Base-by-base conservation (phyloP, 805 yeast species). In the Spathaspora arborariae region DNA sequence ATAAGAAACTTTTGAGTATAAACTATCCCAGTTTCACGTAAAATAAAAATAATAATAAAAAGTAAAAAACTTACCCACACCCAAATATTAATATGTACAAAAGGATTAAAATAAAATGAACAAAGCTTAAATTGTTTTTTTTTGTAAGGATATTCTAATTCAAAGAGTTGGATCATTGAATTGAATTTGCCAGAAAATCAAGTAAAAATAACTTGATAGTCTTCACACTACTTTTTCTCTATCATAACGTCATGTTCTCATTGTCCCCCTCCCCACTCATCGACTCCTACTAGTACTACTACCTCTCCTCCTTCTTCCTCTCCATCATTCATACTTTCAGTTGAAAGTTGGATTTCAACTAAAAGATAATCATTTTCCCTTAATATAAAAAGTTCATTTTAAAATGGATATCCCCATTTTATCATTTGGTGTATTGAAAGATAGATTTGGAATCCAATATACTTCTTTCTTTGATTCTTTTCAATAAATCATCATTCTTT, bases 401-500 rank as follows among this genome's bases (percentile, higher is more conserved):
- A 3, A 3, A n/a, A 7, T 22, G 26, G 26, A 22, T 22, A 22
- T 22, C 26, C n/a, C 44, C 38, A 3, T 20, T 11, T 19, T 30
- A 18, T 53, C 55, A 67, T 47, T 55, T 61, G 51, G 72, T 67
- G 47, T 55, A 67, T 46, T 59, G 59, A 53, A 67, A 66, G 30
- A 53, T 61, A 8, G 63, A 56, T 42, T 64, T 63, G 22, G 63
- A 51, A 53, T 63, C 60, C 50, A 58, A 50, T 54, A 69, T 55
- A 15, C 82, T 81, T 55, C 74, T 71, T 53, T 74, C 75, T 51
- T 75, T 75, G 45, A 81, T 67, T 46, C 62, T 62, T 56, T 80
- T 84, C 45, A 81, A 67, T 48, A 80, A 79, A 48, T 76, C 79
- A 20, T 70, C 65, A 45, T 78, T 80, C 44, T 76, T 64, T 51